A percentile compares a stretch with the other conserved stretches of the same genome.
Evolutionary conservation across 1,284 basidiomycete genomes (phyloP).

Genomic region (Ustilago tritici): DNA sequence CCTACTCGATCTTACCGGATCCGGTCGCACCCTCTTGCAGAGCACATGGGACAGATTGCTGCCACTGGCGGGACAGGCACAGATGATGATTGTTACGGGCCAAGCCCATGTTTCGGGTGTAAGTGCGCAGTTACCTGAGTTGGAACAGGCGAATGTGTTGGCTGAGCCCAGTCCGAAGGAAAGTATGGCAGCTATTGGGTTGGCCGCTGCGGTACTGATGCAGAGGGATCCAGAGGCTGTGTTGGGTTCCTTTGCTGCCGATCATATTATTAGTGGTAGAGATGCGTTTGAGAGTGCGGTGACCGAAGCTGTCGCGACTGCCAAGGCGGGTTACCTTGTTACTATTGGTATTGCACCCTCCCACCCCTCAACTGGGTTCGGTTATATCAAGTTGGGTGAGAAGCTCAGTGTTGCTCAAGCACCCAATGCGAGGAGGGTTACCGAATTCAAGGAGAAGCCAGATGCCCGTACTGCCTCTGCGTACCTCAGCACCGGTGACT

Average conservation of each 20-base stretch:
- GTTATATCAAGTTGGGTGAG: conserved; percentile 69
- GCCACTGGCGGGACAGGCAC: conserved; percentile 56
- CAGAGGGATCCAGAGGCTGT: conserved; percentile 67
- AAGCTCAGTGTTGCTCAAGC: conserved; percentile 54
- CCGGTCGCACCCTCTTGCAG: conserved; percentile 63
- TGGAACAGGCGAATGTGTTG: conserved; percentile 57
- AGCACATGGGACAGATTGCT: conserved; percentile 66
- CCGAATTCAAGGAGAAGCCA: conserved; percentile 70
- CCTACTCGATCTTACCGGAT: conserved; percentile 65
- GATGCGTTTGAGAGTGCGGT: conserved; percentile 68
- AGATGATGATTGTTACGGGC: conserved; percentile 67
- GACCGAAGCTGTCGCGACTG: conserved; percentile 66
- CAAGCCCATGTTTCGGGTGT: conserved; percentile 62
- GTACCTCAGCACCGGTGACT: conserved; percentile 67
- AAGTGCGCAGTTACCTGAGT: conserved; percentile 58
- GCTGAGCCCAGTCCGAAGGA: conserved; percentile 68
- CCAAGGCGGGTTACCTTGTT: conserved; percentile 66
- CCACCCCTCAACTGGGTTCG: conserved; percentile 68
- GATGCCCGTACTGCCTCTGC: conserved; percentile 67
- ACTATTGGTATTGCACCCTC: conserved; percentile 70
- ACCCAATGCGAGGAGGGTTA: conserved; percentile 66
- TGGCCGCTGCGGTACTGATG: conserved; percentile 66
- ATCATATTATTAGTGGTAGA: conserved; percentile 68
- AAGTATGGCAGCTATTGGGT: conserved; percentile 67
- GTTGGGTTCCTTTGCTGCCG: conserved; percentile 68